Evolutionary conservation across 495 filamentous ascomycete species (phyloP).

Genomic region (Xylaria acuta): DNA sequence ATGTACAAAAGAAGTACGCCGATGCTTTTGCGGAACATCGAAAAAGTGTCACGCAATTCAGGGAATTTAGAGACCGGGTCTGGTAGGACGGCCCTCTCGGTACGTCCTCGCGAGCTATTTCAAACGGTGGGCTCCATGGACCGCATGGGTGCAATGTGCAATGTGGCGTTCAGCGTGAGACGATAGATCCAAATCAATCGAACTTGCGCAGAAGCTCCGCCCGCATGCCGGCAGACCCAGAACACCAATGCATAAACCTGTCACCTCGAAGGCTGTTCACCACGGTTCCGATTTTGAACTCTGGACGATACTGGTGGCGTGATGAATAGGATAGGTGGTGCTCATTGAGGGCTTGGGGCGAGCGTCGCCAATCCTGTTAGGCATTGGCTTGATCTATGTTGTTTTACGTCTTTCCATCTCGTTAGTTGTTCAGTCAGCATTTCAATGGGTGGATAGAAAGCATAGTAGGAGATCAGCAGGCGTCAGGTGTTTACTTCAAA

Average conservation of each 20-base stretch:
- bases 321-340: conserved; percentile 1
- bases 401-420: conserved; percentile 13
- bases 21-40: conserved; percentile 26
- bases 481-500: background rate
- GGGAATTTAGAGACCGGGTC: conserved; percentile 28
- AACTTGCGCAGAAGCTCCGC: background rate
- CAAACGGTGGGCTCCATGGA: background rate
- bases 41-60: conserved; percentile 20
- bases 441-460: conserved; percentile 20
- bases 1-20: conserved; percentile 23
- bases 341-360: background rate
- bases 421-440: conserved; percentile 11
- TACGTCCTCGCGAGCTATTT: background rate
- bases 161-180: background rate
- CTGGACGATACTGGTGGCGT: conserved; percentile 4
- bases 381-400: conserved; percentile 14
- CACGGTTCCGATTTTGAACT: background rate
- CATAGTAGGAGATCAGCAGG: conserved; percentile 9
- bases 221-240: background rate
- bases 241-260: background rate
- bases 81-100: conserved; percentile 9
- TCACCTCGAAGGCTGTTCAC: conserved; percentile 11
- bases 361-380: background rate
- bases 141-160: background rate
- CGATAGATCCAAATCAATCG: background rate